A percentile compares a stretch with the other conserved stretches of the same genome.
phyloP scores from a whole-genome alignment of 1,284 basidiomycete species.

The Ustilago curta region DNA sequence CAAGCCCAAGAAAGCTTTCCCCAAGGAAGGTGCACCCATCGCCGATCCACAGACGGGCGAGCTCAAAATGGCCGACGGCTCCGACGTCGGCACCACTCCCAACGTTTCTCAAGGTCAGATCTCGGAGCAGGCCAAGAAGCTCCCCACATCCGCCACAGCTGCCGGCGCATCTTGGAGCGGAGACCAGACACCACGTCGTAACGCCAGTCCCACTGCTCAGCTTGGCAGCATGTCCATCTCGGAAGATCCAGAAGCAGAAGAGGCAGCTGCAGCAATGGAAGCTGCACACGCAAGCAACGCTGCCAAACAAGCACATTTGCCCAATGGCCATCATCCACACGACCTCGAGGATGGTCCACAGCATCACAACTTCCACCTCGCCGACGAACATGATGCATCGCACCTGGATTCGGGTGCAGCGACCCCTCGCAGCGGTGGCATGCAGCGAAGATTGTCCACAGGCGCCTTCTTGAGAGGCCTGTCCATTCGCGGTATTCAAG shows the following conservation, averaged over 20 bases:
- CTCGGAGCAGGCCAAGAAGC: slow-evolving; percentile 26
- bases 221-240: slow-evolving; percentile 29
- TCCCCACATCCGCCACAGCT: background rate
- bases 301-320: slow-evolving; percentile 13
- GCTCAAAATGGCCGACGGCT: slow-evolving; percentile 38
- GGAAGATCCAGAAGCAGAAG: slow-evolving; percentile 33
- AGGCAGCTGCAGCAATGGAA: slow-evolving; percentile 40
- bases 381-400: slow-evolving; percentile 40
- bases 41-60: slow-evolving; percentile 40
- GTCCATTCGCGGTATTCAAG: slow-evolving; percentile 54
- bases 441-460: slow-evolving; percentile 55
- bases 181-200: slow-evolving; percentile 33
- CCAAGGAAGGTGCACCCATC: slow-evolving; percentile 49
- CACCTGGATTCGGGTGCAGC: slow-evolving; percentile 32
- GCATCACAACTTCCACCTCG: slow-evolving; percentile 47
- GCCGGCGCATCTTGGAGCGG: slow-evolving; percentile 3
- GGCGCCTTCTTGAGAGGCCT: slow-evolving; percentile 54
- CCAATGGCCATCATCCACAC: slow-evolving; percentile 42
- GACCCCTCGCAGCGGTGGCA: slow-evolving; percentile 32
- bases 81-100: slow-evolving; percentile 6
- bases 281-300: slow-evolving; percentile 36
- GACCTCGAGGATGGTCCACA: slow-evolving; percentile 47
- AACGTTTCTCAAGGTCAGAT: slow-evolving; percentile 13
- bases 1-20: slow-evolving; percentile 40
- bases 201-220: slow-evolving; percentile 29